Base-by-base conservation (phyloP, 2,329 filamentous ascomycete species). In the Penicillium sp. region DNA sequence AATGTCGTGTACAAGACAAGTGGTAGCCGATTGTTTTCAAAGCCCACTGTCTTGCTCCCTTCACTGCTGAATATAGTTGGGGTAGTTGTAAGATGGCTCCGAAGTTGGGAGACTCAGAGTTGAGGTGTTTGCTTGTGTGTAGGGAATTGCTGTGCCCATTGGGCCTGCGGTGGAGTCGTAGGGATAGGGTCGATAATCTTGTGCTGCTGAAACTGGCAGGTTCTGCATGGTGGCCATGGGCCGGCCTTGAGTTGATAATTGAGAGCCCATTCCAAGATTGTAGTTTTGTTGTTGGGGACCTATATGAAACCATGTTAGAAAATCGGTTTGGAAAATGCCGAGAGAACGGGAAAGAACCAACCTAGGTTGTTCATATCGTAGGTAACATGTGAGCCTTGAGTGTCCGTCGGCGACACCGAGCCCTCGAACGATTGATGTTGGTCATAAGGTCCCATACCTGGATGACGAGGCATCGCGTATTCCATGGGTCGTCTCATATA, bases 101-200 rank as follows among this genome's bases (percentile, higher is more conserved):
- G 56, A 67, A 68, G 70, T 64, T 11, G 73, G 70, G 13, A 74
- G 68, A 43, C 66, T 74, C 56, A 75, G 59, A 26, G 63, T 68
- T n/a, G 73, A 72, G 20, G 72, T 56, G 39, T 69, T 72, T 34
- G 67, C 64, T 48, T 72, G 69, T 9, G 64, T 61, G 53, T 69
- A 76, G 1, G 71, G 68, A 24, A 72, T 64, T 6, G 35, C 13
- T 22, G 61, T 59, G 26, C 67, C 66, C 53, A 69, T 67, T 34
- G 67, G 55, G 31, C 63, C 67, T 4, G 70, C 64, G 14, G 70
- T 58, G 35, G 63, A 54, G 20, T 65, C 67, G 46, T 72, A 71
- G 16, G 70, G 53, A 44, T 66, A 72, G 14, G 67, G 57, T 40
- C 72, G 69, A 60, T 75, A 75, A 31, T 73, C 71, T 24, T 69